These are phyloP conservation scores for Aspergillus affinis DNA, from an alignment of 495 filamentous ascomycete species.

Conservation along the genomic window DNA sequence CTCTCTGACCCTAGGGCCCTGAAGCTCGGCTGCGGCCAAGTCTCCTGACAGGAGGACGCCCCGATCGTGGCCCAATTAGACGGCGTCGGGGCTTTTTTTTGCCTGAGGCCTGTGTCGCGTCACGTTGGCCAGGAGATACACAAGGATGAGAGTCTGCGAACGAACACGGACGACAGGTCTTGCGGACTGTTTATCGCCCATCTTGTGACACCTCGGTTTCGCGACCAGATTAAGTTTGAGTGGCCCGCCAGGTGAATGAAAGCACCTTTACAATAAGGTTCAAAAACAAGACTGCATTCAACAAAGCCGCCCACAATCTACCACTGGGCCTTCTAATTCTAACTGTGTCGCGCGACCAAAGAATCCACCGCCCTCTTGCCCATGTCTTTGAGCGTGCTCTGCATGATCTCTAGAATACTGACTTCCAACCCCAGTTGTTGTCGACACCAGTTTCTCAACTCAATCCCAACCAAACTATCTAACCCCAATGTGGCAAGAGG, in stretches of 20 bases:
- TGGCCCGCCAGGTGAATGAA: neutral
- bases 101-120: neutral
- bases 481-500: neutral
- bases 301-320: neutral
- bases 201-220: neutral
- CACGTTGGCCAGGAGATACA: neutral
- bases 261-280: neutral
- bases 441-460: conserved; percentile 7
- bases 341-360: neutral
- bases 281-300: neutral
- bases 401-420: conserved; percentile 1
- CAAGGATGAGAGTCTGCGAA: neutral
- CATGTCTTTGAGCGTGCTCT: neutral
- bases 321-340: neutral
- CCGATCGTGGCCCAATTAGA: neutral
- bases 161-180: neutral
- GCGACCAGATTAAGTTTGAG: neutral
- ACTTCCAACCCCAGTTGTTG: conserved; percentile 7
- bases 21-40: neutral
- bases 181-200: neutral
- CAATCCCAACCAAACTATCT: conserved; percentile 6
- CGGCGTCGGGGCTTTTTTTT: neutral
- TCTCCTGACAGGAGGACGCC: neutral
- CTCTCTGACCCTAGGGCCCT: too few relatives aligned
- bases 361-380: neutral